Conservation (phyloP, 2,329 filamentous ascomycete species). For the Cladosporium austrohemisphaericum region DNA sequence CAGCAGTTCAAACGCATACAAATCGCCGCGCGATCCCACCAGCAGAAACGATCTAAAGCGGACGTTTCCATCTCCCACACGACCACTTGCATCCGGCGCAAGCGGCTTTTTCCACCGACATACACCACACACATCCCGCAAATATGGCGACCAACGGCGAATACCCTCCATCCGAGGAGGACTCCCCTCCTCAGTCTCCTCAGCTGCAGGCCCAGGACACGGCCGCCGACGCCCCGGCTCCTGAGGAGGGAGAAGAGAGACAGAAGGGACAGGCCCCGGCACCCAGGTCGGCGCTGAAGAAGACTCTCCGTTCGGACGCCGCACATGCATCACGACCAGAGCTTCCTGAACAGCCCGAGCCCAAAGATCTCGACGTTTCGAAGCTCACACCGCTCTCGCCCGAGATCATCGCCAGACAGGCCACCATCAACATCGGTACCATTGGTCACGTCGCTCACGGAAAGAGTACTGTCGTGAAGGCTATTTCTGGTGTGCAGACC, state of each 20-base stretch:
- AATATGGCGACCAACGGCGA: constrained; percentile 56
- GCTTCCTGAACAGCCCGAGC: constrained; percentile 88
- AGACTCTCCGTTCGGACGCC: constrained; percentile 56
- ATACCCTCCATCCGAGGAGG: constrained; percentile 47
- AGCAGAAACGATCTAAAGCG: too few relatives aligned
- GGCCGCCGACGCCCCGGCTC: constrained; percentile 67
- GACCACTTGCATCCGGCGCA: constrained; percentile 4
- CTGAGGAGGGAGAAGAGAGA: constrained; percentile 60
- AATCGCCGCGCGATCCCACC: too few relatives aligned
- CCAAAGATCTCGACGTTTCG: constrained; percentile 79
- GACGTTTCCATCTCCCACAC: constrained; percentile 7
- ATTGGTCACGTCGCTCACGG: constrained; percentile 99
- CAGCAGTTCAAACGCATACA: too few relatives aligned
- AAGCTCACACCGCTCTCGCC: constrained; percentile 80
- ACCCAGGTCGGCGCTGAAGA: constrained; percentile 82
- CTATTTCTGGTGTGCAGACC: constrained; percentile 97
- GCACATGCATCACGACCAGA: constrained; percentile 58
- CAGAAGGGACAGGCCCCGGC: constrained; percentile 58
- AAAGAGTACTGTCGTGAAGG: constrained; percentile 98
- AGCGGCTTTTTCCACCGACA: constrained; percentile 1
- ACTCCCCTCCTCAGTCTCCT: constrained; percentile 54
- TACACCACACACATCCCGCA: constrained; percentile 27
- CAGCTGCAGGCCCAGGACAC: constrained; percentile 53
- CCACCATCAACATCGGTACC: constrained; percentile 97
- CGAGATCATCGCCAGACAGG: constrained; percentile 96